phyloP scores from a whole-genome alignment of 1,284 basidiomycete species.

The Tilletiaria anomala region DNA sequence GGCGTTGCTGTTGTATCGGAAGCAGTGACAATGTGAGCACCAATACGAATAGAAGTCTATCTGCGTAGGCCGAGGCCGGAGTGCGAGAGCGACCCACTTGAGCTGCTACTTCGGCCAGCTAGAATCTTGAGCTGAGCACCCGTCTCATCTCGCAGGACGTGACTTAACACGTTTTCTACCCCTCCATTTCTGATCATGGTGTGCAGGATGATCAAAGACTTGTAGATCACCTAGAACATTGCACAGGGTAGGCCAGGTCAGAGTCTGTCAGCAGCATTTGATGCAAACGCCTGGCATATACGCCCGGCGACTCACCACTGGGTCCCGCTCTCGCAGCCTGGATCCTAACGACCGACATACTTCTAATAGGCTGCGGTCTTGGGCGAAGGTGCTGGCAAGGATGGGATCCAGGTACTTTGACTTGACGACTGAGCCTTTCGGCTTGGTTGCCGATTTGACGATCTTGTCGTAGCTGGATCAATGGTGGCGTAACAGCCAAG shows the following conservation, averaged over 20 bases:
- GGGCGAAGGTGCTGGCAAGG: conserved; percentile 81
- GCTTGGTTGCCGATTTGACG: no score
- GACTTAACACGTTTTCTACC: conserved; percentile 74
- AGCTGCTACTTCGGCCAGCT: neutral
- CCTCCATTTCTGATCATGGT: conserved; percentile 86
- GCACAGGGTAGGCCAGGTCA: conserved; percentile 1
- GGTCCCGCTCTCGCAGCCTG: conserved; percentile 75
- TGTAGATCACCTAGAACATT: conserved; percentile 67
- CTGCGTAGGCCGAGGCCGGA: neutral
- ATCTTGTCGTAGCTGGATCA: no score
- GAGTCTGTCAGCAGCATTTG: no score
- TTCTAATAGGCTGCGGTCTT: conserved; percentile 79
- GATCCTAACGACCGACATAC: conserved; percentile 72
- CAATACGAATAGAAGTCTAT: neutral
- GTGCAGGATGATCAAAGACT: conserved; percentile 84
- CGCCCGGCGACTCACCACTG: conserved; percentile 68
- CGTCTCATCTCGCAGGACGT: conserved; percentile 49
- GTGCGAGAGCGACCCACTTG: neutral
- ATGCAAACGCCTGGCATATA: no score
- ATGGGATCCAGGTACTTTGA: conserved; percentile 50
- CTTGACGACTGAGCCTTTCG: conserved; percentile 31
- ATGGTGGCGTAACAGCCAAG: no score
- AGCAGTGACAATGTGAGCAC: neutral
- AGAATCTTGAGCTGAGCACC: neutral
- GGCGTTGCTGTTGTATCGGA: no score